Evolutionary conservation across 164 flowering plant species (phyloP).

Genomic region (Magnolia kwangsiensis): DNA sequence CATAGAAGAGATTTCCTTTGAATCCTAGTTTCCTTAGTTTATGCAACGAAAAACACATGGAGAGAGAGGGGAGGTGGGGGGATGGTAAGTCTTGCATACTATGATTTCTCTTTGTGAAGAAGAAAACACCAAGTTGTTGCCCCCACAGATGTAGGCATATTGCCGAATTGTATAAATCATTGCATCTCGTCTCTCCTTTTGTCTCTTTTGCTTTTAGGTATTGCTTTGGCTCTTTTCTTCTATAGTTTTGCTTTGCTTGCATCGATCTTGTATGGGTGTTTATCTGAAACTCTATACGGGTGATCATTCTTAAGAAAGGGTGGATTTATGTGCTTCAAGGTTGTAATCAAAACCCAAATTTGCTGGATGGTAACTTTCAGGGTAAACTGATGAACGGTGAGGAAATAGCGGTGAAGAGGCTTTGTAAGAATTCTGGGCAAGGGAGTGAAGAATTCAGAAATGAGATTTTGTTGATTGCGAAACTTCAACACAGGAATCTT

Average conservation of each 20-base stretch:
- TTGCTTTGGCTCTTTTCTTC: background rate
- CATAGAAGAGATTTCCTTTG: too few relatives aligned
- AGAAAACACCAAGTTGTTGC: too few relatives aligned
- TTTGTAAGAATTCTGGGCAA: conserved; percentile 30
- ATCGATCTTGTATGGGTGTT: background rate
- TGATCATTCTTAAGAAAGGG: background rate
- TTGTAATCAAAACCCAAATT: background rate
- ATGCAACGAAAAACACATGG: too few relatives aligned
- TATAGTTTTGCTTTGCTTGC: background rate
- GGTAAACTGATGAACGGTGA: conserved; percentile 26
- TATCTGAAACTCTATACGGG: background rate
- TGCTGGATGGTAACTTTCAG: conserved; percentile 13
- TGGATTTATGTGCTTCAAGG: background rate
- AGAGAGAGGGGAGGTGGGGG: too few relatives aligned
- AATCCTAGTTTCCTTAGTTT: too few relatives aligned
- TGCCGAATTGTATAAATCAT: too few relatives aligned
- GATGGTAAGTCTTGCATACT: too few relatives aligned
- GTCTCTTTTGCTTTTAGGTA: too few relatives aligned
- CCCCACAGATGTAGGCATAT: too few relatives aligned
- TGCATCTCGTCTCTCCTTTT: too few relatives aligned
- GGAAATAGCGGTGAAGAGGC: conserved; percentile 44
- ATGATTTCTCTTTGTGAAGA: too few relatives aligned
- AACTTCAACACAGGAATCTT: conserved; percentile 44
- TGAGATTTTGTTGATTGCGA: conserved; percentile 31
- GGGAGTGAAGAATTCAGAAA: conserved; percentile 36